Evolutionary conservation across 805 yeast genomes (phyloP).

Genomic region (Candida hispaniensis): DNA sequence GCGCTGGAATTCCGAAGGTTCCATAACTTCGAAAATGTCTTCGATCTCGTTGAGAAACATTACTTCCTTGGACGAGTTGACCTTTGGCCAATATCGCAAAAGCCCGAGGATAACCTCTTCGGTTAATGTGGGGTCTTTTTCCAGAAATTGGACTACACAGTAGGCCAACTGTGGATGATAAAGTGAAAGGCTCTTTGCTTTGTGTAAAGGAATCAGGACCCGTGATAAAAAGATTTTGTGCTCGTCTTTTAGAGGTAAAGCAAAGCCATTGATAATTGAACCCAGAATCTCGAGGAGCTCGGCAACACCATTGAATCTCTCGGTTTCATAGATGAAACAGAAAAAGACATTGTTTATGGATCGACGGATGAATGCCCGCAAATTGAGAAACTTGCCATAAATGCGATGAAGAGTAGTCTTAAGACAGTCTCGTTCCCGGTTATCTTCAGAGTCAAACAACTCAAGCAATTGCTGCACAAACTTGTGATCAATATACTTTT

Average conservation of each 20-base stretch:
- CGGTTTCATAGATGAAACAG: conserved; percentile 91
- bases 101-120: conserved; percentile 96
- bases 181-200: conserved; percentile 74
- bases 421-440: conserved; percentile 87
- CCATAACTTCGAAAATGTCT: conserved; percentile 93
- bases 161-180: conserved; percentile 97
- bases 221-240: conserved; percentile 83
- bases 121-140: conserved; percentile 83
- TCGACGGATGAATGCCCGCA: conserved; percentile 84
- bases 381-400: conserved; percentile 84
- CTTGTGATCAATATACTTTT: conserved; percentile 84
- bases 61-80: conserved; percentile 87
- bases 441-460: conserved; percentile 91
- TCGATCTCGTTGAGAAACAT: conserved; percentile 94
- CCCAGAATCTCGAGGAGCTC: conserved; percentile 92
- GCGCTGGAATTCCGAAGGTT: conserved; percentile 81
- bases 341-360: conserved; percentile 85
- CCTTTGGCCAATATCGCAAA: conserved; percentile 92
- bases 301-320: conserved; percentile 89
- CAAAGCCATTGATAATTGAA: conserved; percentile 94
- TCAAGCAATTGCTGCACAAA: conserved; percentile 75
- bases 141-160: conserved; percentile 92
- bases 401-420: conserved; percentile 93
- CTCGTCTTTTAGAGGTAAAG: conserved; percentile 92
- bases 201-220: conserved; percentile 84